phyloP scores from a whole-genome alignment of 306 rosid species.

The Fragaria iinumae region DNA sequence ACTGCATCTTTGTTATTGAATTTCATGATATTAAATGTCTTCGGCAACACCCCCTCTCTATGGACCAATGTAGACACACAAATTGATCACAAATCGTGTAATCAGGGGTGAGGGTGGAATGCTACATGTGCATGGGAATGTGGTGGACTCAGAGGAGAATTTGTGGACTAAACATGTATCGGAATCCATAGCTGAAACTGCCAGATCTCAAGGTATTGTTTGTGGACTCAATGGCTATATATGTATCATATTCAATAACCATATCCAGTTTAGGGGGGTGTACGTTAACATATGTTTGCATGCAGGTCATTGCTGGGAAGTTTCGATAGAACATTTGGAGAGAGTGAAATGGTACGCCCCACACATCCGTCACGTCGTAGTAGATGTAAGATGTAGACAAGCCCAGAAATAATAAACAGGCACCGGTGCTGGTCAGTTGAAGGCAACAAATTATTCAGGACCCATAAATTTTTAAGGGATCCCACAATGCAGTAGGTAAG shows the following conservation, averaged over 20 bases:
- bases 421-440: not conserved
- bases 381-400: constrained; percentile 69
- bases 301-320: constrained; percentile 77
- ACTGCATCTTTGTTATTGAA: not conserved
- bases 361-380: constrained; percentile 84
- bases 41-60: not conserved
- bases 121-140: constrained; percentile 77
- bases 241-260: not conserved
- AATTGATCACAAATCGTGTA: constrained; percentile 22
- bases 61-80: not conserved
- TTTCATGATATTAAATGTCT: not conserved
- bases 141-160: constrained; percentile 68
- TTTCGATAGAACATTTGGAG: constrained; percentile 68
- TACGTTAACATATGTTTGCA: not conserved
- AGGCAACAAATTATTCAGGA: constrained; percentile 14
- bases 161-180: constrained; percentile 56
- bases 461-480: not conserved
- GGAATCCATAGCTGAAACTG: constrained; percentile 60
- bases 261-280: not conserved
- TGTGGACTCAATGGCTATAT: not conserved
- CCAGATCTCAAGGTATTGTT: constrained; percentile 71
- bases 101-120: constrained; percentile 83
- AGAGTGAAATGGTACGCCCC: constrained; percentile 98
- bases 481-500: not conserved
- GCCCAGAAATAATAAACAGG: constrained; percentile 25